Conservation (phyloP, 352 stramenopile genomes). For the Phytophthora syringae region DNA sequence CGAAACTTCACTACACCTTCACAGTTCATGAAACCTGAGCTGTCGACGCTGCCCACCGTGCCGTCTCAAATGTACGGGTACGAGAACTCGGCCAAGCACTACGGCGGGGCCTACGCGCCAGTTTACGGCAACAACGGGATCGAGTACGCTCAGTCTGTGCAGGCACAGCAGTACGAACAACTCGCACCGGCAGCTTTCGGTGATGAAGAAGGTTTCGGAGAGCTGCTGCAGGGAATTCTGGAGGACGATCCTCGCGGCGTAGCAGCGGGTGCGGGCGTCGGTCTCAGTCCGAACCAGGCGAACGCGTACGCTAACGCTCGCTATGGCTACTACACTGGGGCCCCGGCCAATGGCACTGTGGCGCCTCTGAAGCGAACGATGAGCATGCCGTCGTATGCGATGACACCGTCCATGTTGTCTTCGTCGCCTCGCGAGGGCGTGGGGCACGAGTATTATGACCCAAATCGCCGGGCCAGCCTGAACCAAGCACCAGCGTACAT, state of each 20-base stretch:
- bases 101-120: conserved; percentile 25
- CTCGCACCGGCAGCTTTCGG: conserved; percentile 56
- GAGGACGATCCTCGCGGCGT: conserved; percentile 68
- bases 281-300: conserved; percentile 26
- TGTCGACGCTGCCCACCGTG: conserved; percentile 30
- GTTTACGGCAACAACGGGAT: conserved; percentile 40
- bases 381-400: conserved; percentile 45
- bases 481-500: conserved; percentile 30
- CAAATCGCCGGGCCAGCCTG: conserved; percentile 31
- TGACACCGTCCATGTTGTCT: conserved; percentile 25
- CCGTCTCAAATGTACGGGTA: conserved; percentile 35
- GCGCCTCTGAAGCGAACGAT: conserved; percentile 43
- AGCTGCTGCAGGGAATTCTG: conserved; percentile 74
- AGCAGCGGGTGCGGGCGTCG: conserved; percentile 12
- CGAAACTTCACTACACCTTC: conserved; percentile 33
- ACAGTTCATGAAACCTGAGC: conserved; percentile 38
- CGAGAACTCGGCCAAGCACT: conserved; percentile 36
- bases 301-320: conserved; percentile 19
- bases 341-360: conserved; percentile 17
- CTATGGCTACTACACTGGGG: conserved; percentile 29
- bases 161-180: conserved; percentile 58
- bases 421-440: conserved; percentile 22
- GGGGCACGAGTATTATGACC: conserved; percentile 37
- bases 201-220: conserved; percentile 73
- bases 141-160: conserved; percentile 31